phyloP scores from a whole-genome alignment of 768 basidiomycete genomes.

The Suillus plorans region DNA sequence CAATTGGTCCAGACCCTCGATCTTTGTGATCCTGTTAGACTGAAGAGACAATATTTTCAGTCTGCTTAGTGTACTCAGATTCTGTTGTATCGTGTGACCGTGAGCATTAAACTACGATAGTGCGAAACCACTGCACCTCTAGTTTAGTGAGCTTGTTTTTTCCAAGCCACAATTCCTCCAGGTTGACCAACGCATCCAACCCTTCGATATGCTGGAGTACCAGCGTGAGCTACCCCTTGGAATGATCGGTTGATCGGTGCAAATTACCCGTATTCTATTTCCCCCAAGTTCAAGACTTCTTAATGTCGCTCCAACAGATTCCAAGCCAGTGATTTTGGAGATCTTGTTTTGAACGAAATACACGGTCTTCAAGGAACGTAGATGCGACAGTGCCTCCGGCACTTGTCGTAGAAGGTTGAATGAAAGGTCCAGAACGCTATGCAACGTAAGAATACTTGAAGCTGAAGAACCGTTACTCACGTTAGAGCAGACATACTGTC shows the following conservation, averaged over 20 bases:
- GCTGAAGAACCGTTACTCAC: conserved; percentile 39
- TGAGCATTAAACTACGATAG: conserved; percentile 1
- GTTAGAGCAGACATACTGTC: conserved; percentile 51
- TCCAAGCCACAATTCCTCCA: conserved; percentile 95
- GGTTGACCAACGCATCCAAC: conserved; percentile 71
- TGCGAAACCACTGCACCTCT: conserved; percentile 50
- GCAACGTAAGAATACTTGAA: not conserved
- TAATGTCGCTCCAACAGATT: conserved; percentile 52
- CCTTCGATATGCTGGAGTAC: conserved; percentile 79
- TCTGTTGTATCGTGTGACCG: conserved; percentile 41
- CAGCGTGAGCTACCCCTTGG: not conserved
- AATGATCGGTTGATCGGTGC: conserved; percentile 1
- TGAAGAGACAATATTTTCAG: conserved; percentile 88
- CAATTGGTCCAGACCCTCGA: conserved; percentile 78
- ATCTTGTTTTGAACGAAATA: conserved; percentile 99
- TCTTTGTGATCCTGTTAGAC: conserved; percentile 88
- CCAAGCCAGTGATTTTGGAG: conserved; percentile 69
- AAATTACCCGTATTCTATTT: conserved; percentile 81
- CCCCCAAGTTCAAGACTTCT: conserved; percentile 91
- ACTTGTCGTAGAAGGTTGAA: conserved; percentile 86
- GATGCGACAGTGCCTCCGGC: conserved; percentile 57
- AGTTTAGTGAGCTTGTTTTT: conserved; percentile 95
- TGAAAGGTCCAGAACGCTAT: conserved; percentile 85
- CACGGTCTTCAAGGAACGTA: conserved; percentile 67
- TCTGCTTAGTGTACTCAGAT: conserved; percentile 64